These are phyloP conservation scores for Rhizopogon rudus DNA, from an alignment of 768 basidiomycete genomes.

Conservation along the genomic window DNA sequence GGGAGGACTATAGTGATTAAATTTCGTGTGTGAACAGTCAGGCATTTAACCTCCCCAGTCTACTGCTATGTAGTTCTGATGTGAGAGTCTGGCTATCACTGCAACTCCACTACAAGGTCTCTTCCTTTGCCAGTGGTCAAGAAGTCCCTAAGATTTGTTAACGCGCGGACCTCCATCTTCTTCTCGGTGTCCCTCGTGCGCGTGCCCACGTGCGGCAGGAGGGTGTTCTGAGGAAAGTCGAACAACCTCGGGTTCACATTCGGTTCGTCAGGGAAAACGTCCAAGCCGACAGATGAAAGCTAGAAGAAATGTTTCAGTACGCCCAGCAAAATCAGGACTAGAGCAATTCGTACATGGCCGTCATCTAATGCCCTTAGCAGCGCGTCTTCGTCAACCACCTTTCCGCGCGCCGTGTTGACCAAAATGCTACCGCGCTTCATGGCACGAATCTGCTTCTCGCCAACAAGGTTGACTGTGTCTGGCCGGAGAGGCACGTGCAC, in stretches of 20 bases:
- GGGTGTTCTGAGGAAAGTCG: conserved; percentile 67
- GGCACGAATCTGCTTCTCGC: conserved; percentile 63
- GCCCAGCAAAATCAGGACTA: not conserved
- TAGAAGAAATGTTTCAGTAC: conserved; percentile 20
- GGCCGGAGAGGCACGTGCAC: conserved; percentile 73
- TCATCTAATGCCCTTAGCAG: conserved; percentile 75
- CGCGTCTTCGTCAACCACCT: conserved; percentile 79
- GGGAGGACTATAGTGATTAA: too few species aligned
- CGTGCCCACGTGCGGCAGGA: conserved; percentile 86
- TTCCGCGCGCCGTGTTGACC: conserved; percentile 81
- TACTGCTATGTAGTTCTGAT: too few species aligned
- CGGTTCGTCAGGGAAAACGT: conserved; percentile 83
- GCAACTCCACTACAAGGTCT: conserved; percentile 57
- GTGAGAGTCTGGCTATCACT: not conserved
- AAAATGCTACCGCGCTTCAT: conserved; percentile 71
- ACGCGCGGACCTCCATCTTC: conserved; percentile 73
- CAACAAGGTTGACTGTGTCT: conserved; percentile 66
- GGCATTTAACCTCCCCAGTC: too few species aligned
- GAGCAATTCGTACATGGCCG: conserved; percentile 65
- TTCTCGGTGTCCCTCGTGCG: conserved; percentile 71
- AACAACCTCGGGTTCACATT: conserved; percentile 71
- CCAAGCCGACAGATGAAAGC: conserved; percentile 75
- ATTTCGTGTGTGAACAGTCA: too few species aligned
- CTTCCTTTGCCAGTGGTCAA: conserved; percentile 53
- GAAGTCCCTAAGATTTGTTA: conserved; percentile 66